Percentiles rank a stretch among this genome's conserved stretches.
Evolutionary conservation across 2,329 filamentous ascomycete species (phyloP).

Genomic region (Calonectria fujianensis): DNA sequence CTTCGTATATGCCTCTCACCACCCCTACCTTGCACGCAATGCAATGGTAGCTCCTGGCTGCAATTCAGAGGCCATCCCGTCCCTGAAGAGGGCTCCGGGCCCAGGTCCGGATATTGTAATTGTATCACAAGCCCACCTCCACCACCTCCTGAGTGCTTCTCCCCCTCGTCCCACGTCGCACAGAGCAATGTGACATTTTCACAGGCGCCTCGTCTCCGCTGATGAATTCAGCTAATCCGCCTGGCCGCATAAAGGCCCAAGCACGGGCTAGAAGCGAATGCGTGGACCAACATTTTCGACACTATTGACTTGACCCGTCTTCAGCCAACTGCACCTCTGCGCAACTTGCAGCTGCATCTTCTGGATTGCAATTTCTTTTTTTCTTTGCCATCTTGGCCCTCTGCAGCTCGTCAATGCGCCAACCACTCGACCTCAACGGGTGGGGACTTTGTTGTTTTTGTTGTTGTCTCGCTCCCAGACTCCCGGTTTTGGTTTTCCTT

Average conservation of each 20-base stretch:
- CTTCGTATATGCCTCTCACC: slow-evolving; percentile 2
- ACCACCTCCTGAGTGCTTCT: slow-evolving; percentile 26
- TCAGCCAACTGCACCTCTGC: slow-evolving; percentile 9
- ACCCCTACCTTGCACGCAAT: slow-evolving; percentile 19
- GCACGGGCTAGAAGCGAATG: slow-evolving; percentile 28
- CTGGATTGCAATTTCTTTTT: neutral
- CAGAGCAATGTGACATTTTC: slow-evolving; percentile 22
- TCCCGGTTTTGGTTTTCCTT: neutral
- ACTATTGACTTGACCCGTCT: slow-evolving; percentile 18
- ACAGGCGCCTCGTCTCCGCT: slow-evolving; percentile 24
- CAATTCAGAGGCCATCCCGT: neutral
- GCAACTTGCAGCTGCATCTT: slow-evolving; percentile 20
- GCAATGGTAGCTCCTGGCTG: neutral
- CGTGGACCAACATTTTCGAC: slow-evolving; percentile 16
- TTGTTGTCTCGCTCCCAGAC: slow-evolving; percentile 17
- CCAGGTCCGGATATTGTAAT: neutral
- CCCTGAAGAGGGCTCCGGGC: neutral
- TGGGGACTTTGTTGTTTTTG: neutral
- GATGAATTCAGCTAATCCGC: slow-evolving; percentile 29
- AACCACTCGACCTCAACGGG: neutral
- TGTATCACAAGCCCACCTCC: slow-evolving; percentile 13
- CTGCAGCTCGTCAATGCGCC: slow-evolving; percentile 16
- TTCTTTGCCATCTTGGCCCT: neutral
- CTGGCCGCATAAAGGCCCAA: slow-evolving; percentile 33
- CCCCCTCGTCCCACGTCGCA: slow-evolving; percentile 13